Evolutionary conservation across 768 basidiomycete genomes (phyloP), one percentile per base, ranked within the genome.

Genomic region (Xerocomellus chrysenteron): DNA sequence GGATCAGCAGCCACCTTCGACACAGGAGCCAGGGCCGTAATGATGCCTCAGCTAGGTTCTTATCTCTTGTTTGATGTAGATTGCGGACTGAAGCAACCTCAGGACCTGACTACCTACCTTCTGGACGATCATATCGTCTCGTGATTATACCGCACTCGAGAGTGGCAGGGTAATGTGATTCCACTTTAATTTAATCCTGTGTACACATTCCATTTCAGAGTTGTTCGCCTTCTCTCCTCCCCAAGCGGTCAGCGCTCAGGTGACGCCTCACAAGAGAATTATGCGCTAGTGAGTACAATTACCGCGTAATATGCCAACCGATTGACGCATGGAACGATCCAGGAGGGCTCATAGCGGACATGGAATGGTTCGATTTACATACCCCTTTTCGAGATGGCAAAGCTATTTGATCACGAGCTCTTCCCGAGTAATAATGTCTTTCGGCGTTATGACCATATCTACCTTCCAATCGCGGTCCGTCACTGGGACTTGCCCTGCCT

Each of bases 1-100:
- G 89, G 89, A 50, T 75, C 82, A 17, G 60, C 77, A n/a, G 86
- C 83, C 42, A 86, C 72, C 41, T 90, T 86, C 63, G 84, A 88
- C 58, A 81, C 83, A 42, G 81, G 87, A 32, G 78, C 80, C 16
- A 80, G 73, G 57, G 87, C 83, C 11, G 69, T 88, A 43, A 80
- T 92, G 80, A 74, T 83, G 39, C 88, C 89, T 43, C 81, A 81
- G 55, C 79, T 88, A 60, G 83, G 89, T 86, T 65, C 55, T 54
- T 65, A 44, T 60, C 51, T 36, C 40, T 63, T 45, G 40, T 55
- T 56, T 43, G 41, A 50, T 54, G 13, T 6, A 37, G 40, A 47
- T 37, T 47, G 54, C 40, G 40, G 49, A 42, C 48, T 61, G 49
- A 62, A 17, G 50, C 39, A 24, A 53, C 41, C 54, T 41, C 47